Evolutionary conservation across 345 rosid species (phyloP).

Genomic region (Salix brachista): DNA sequence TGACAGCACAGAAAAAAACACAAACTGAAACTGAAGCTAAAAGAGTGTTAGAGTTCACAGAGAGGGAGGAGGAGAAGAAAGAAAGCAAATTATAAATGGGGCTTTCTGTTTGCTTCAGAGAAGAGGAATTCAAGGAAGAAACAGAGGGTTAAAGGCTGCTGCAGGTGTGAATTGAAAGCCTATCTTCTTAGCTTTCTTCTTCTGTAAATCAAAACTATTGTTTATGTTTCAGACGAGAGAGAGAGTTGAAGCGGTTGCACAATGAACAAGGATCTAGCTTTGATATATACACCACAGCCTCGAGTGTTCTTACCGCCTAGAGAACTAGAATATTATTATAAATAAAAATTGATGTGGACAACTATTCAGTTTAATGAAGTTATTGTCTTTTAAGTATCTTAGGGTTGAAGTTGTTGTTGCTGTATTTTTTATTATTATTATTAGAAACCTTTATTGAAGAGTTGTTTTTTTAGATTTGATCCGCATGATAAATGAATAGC

Average conservation of each 20-base stretch:
- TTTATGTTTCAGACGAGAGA: background rate
- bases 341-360: background rate
- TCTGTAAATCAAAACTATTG: no score
- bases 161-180: constrained; percentile 27
- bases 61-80: constrained; percentile 1
- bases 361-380: background rate
- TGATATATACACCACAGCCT: background rate
- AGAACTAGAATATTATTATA: background rate
- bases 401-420: no score
- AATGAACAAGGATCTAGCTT: constrained; percentile 9
- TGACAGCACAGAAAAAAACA: background rate
- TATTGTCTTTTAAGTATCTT: background rate
- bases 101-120: background rate
- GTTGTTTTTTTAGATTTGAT: background rate
- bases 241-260: constrained; percentile 4
- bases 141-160: constrained; percentile 33
- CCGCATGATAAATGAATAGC: no score
- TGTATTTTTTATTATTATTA: background rate
- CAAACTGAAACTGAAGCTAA: background rate
- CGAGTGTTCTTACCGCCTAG: background rate
- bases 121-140: constrained; percentile 5
- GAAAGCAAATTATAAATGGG: constrained; percentile 1
- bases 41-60: background rate
- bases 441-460: background rate
- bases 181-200: background rate